Evolutionary conservation across 768 basidiomycete genomes (phyloP).

Genomic region (Mycena latifolia): DNA sequence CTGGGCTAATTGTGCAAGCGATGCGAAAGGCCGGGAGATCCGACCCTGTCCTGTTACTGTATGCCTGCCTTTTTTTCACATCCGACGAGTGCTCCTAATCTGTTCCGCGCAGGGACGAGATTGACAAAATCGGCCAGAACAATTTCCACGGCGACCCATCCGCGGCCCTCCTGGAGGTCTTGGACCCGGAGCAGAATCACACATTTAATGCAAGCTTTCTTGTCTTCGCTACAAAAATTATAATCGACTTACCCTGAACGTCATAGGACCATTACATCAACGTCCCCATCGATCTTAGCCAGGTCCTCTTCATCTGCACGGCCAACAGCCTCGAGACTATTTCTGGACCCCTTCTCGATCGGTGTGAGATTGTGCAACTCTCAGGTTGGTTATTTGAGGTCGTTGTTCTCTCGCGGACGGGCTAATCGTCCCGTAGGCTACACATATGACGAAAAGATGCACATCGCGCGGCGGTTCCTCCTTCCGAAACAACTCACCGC

Average conservation of each 20-base stretch:
- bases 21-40: slow-evolving; percentile 84
- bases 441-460: slow-evolving; percentile 91
- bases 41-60: slow-evolving; percentile 85
- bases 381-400: slow-evolving; percentile 61
- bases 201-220: slow-evolving; percentile 72
- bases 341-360: slow-evolving; percentile 87
- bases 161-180: slow-evolving; percentile 90
- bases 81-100: slow-evolving; percentile 7
- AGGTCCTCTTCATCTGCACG: slow-evolving; percentile 93
- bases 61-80: slow-evolving; percentile 46
- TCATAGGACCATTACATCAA: slow-evolving; percentile 91
- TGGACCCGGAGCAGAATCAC: slow-evolving; percentile 95
- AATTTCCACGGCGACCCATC: slow-evolving; percentile 94
- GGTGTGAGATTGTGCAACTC: slow-evolving; percentile 89
- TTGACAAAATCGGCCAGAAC: slow-evolving; percentile 90
- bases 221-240: not conserved
- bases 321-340: slow-evolving; percentile 93
- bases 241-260: slow-evolving; percentile 4
- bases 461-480: slow-evolving; percentile 89
- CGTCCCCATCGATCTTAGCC: slow-evolving; percentile 88
- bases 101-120: slow-evolving; percentile 74
- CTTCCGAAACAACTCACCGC: slow-evolving; percentile 88
- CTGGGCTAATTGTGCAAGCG: slow-evolving; percentile 88
- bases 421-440: slow-evolving; percentile 61
- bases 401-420: not conserved